phyloP scores from a whole-genome alignment of 441 rosid species.

The Populus tomentosa region DNA sequence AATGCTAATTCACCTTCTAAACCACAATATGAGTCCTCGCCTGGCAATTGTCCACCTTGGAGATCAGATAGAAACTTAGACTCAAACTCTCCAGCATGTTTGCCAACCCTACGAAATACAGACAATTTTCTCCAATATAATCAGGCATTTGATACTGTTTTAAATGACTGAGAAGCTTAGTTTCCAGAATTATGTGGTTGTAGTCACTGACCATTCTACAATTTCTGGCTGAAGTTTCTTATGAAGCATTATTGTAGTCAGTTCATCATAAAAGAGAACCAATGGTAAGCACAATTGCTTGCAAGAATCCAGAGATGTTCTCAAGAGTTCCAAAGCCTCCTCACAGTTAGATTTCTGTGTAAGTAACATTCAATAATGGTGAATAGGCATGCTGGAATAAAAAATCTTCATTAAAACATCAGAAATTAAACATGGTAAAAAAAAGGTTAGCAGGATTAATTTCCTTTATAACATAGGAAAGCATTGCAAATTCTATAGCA shows the following conservation, averaged over 20 bases:
- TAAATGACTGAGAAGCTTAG: constrained; percentile 19
- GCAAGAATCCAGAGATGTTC: constrained; percentile 65
- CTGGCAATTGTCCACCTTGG: constrained; percentile 51
- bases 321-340: constrained; percentile 79
- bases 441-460: too few species aligned
- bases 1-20: constrained; percentile 56
- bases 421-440: not conserved
- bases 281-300: constrained; percentile 50
- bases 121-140: constrained; percentile 15
- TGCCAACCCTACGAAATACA: constrained; percentile 55
- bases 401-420: not conserved
- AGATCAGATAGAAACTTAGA: constrained; percentile 69
- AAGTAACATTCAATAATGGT: constrained; percentile 14
- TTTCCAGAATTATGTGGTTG: constrained; percentile 10
- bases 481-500: not conserved
- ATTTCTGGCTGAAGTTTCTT: constrained; percentile 62
- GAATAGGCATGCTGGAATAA: constrained; percentile 1
- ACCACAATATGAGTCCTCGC: constrained; percentile 38
- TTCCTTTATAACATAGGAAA: not conserved
- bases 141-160: constrained; percentile 10
- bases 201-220: constrained; percentile 65
- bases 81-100: constrained; percentile 80
- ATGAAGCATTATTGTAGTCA: constrained; percentile 47
- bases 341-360: constrained; percentile 57
- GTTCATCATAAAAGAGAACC: constrained; percentile 74